Evolutionary conservation across 352 stramenopile species (phyloP).

Genomic region (Globisporangium barbulae): DNA sequence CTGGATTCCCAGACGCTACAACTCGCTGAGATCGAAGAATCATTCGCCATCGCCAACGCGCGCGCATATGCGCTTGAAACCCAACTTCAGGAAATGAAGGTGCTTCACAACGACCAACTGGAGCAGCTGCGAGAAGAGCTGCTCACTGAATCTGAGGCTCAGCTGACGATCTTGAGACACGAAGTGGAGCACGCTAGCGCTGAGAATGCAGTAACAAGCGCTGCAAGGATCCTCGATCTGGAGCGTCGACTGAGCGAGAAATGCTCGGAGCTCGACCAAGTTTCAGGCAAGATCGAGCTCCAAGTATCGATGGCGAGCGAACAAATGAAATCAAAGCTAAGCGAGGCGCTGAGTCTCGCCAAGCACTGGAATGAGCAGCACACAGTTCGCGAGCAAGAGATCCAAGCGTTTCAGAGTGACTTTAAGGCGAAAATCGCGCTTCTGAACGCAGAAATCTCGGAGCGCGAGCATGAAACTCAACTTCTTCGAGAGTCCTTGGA

Average conservation of each 20-base stretch:
- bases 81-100: slow-evolving; percentile 4
- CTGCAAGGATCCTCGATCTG: background rate
- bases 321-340: background rate
- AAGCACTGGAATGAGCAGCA: slow-evolving; percentile 3
- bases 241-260: slow-evolving; percentile 1
- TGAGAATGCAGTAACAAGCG: background rate
- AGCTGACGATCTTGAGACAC: background rate
- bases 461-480: background rate
- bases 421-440: slow-evolving; percentile 3
- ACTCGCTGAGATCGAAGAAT: background rate
- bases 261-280: background rate
- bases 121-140: background rate
- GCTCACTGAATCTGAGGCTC: background rate
- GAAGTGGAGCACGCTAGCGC: background rate
- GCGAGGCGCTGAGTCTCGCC: background rate
- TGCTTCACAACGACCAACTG: background rate
- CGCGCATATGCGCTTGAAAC: background rate
- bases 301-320: background rate
- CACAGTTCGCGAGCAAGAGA: background rate
- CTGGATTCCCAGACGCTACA: slow-evolving; percentile 6
- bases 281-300: background rate
- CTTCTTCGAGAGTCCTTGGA: slow-evolving; percentile 7
- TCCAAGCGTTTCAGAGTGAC: background rate
- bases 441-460: background rate
- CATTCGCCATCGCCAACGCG: background rate